Evolutionary conservation across 1,284 basidiomycete genomes (phyloP).

Genomic region (Leccinum subrobustum): DNA sequence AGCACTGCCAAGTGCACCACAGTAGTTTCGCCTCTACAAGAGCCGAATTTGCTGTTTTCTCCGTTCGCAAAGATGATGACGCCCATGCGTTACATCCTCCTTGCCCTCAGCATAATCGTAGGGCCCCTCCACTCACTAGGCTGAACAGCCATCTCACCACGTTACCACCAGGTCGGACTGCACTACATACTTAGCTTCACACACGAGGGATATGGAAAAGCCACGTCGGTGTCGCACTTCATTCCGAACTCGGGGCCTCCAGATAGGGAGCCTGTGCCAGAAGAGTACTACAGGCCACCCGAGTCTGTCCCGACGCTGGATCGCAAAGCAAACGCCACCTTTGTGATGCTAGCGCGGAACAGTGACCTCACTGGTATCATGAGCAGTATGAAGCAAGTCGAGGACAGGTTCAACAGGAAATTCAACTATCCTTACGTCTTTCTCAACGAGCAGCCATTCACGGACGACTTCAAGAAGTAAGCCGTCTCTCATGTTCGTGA

Average conservation of each 20-base stretch:
- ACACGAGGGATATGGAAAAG: constrained; percentile 66
- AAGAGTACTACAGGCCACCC: constrained; percentile 52
- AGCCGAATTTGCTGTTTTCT: too few species aligned
- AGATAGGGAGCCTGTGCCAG: constrained; percentile 52
- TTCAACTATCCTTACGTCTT: constrained; percentile 86
- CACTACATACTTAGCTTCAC: constrained; percentile 73
- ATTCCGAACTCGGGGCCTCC: constrained; percentile 42
- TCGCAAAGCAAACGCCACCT: constrained; percentile 79
- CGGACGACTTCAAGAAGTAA: constrained; percentile 74
- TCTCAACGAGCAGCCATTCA: constrained; percentile 80
- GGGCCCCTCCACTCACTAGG: constrained; percentile 25
- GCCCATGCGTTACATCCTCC: constrained; percentile 69
- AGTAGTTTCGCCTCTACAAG: too few species aligned
- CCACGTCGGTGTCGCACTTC: constrained; percentile 57
- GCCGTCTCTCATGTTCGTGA: constrained; percentile 12
- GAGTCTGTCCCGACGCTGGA: constrained; percentile 38
- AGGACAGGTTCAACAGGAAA: constrained; percentile 84
- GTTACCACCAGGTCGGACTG: constrained; percentile 52
- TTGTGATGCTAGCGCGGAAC: constrained; percentile 86
- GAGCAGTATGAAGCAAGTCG: constrained; percentile 74
- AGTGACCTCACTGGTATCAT: constrained; percentile 74
- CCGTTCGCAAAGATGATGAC: constrained; percentile 64
- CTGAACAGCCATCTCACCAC: constrained; percentile 6
- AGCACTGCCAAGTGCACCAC: background rate
- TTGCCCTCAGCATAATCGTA: constrained; percentile 66